Evolutionary conservation across 2,329 filamentous ascomycete genomes (phyloP).

Genomic region (Fonsecaea pedrosoi): DNA sequence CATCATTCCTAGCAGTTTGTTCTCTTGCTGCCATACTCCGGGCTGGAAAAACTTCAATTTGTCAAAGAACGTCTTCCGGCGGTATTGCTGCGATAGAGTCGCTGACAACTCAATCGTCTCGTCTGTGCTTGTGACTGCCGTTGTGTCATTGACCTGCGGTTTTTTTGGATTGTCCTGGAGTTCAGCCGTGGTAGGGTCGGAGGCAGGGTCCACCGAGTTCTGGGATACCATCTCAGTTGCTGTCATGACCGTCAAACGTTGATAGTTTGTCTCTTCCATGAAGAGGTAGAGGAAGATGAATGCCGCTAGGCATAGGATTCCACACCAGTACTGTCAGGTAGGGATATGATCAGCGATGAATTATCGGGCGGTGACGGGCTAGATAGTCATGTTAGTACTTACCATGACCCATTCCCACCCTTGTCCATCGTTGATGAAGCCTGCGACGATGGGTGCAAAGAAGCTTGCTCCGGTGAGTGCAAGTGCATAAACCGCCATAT

Average conservation of each 20-base stretch:
- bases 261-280: constrained; percentile 32
- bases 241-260: constrained; percentile 7
- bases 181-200: too few species aligned
- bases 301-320: constrained; percentile 22
- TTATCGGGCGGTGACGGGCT: too few species aligned
- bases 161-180: not conserved
- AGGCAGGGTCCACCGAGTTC: too few species aligned
- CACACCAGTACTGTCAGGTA: constrained; percentile 27
- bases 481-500: constrained; percentile 33
- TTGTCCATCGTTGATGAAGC: constrained; percentile 37
- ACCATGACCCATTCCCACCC: constrained; percentile 38
- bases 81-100: not conserved
- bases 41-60: constrained; percentile 11
- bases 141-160: too few species aligned
- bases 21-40: constrained; percentile 21
- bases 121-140: too few species aligned
- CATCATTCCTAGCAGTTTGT: constrained; percentile 25
- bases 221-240: too few species aligned
- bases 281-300: constrained; percentile 26
- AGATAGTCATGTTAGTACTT: not conserved
- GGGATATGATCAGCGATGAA: too few species aligned
- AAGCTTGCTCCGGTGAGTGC: constrained; percentile 31
- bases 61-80: constrained; percentile 27
- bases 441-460: constrained; percentile 27
- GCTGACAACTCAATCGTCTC: too few species aligned